Evolutionary conservation across 2,329 filamentous ascomycete species (phyloP), one percentile per base, ranked within the genome.

Genomic region (Chrysosporium queenslandicum): DNA sequence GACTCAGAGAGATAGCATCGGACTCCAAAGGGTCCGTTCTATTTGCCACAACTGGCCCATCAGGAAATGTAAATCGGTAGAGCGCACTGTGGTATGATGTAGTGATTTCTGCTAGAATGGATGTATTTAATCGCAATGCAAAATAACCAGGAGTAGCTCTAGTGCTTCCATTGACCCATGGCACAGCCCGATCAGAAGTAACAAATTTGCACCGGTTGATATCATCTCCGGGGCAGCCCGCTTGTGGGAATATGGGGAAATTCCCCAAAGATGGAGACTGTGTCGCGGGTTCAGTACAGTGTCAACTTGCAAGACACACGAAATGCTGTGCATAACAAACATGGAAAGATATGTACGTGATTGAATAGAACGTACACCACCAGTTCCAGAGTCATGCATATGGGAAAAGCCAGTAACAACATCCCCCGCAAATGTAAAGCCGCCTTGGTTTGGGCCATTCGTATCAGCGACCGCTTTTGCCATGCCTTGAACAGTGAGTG

Each of bases 181-280:
- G 46, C 46, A 68, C 56, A 61, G 73, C 56, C 68, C 80, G 73
- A 39, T 75, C 71, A 21, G 64, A 67, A 58, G 79, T 78, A 11
- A 77, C 75, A 60, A 79, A 86, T 14, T 69, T 71, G 64, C 83
- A 87, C 5, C 71, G 70, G 59, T 85, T 72, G 50, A 87, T 66
- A 30, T 81, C 75, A 55, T 84, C 78, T 11, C 71, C 74, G 0
- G 76, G 73, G 57, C 85, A 89, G 39, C 72, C 71, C 2, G 77
- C 68, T 56, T 85, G 83, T 0, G 83, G 75, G 58, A 88, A 87
- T 1, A 88, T 70, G 0, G 85, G 81, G 49, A 87, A 88, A 61
- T 86, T 87, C 12, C 84, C 85, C 14, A 87, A 68, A 3, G 81
- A 86, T 0, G 83, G 79, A 0, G 68, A 57, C 67, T 64, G 49